Conservation (phyloP, 2,329 filamentous ascomycete genomes). For the Diaporthe citrichinensis region DNA sequence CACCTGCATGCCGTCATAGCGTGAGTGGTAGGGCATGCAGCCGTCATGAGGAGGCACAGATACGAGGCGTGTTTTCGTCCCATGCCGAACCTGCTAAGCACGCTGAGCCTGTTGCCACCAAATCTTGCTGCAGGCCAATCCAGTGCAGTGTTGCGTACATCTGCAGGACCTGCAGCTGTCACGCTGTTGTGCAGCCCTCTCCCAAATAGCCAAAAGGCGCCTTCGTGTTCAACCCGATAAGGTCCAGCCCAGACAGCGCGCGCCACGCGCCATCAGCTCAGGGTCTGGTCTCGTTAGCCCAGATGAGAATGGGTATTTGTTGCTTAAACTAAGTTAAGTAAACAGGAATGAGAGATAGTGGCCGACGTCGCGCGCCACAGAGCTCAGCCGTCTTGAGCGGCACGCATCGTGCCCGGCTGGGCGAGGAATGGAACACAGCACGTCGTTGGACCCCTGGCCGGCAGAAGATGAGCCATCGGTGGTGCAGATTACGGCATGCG, state of each 20-base stretch:
- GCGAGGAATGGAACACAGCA: neutral
- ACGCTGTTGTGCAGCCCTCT: neutral
- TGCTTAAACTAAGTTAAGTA: neutral
- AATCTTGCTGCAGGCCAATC: neutral
- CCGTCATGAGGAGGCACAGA: constrained; percentile 10
- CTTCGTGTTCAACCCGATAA: constrained; percentile 14
- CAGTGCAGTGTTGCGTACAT: neutral
- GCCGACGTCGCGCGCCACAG: neutral
- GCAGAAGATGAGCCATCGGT: neutral
- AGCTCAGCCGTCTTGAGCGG: constrained; percentile 6
- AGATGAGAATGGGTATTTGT: neutral
- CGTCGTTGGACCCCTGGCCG: neutral
- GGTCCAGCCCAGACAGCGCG: neutral
- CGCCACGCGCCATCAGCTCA: neutral
- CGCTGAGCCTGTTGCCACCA: neutral
- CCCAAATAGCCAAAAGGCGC: neutral
- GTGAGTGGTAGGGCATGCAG: constrained; percentile 2
- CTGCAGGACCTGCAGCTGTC: constrained; percentile 14
- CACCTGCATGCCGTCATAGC: constrained; percentile 21
- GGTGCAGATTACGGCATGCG: neutral
- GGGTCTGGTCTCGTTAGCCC: neutral
- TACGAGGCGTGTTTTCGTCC: constrained; percentile 25
- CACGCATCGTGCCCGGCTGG: neutral
- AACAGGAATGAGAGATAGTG: neutral
- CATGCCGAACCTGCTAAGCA: neutral